Base-by-base conservation (phyloP, 768 basidiomycete genomes). In the Mycena amicta region DNA sequence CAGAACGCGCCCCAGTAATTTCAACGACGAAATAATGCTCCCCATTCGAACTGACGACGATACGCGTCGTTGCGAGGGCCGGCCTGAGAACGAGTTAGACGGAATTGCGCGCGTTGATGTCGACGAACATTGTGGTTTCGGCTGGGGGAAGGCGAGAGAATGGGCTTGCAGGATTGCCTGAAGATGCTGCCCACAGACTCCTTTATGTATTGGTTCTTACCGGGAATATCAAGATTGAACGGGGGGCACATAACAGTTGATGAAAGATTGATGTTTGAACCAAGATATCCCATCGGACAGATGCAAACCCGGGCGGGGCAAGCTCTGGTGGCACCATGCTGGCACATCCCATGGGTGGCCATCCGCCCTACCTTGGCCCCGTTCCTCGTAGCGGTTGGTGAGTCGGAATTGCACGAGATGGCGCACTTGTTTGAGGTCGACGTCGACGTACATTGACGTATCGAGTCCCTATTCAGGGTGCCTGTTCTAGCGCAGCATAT, bases 11-110 rank as follows among this genome's bases (percentile, higher is more conserved):
- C 26, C 80, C 80, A 22, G 77, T 79, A 22, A 82, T 67, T 52
- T 83, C 80, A 23, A 83, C 77, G 53, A 80, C 76, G 43, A 74
- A 67, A 63, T 83, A 83, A 56, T 80, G 76, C 68, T 82, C 79
- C 23, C 75, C 78, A 55, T 82, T 80, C n/a, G 74, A 77, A 57
- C 76, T 80, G 52, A 76, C 80, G 52, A 83, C 76, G 28, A 83
- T 72, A 53, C 78, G 78, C 20, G 79, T 76, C 41, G 73, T 68
- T 3, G 75, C 57, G 43, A 77, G 69, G 31, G 71, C 69, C 22
- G 67, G 59, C 62, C 71, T 70, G 53, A 37, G 23, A 30, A 27
- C 15, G 12, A n/a, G n/a, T 28, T 26, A 23, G 20, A 6, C 20
- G 6, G 12, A 43, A 43, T 12, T 20, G 41, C 41, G 13, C 6